phyloP scores from a whole-genome alignment of 2,329 filamentous ascomycete species.

The Coleophoma crateriformis region DNA sequence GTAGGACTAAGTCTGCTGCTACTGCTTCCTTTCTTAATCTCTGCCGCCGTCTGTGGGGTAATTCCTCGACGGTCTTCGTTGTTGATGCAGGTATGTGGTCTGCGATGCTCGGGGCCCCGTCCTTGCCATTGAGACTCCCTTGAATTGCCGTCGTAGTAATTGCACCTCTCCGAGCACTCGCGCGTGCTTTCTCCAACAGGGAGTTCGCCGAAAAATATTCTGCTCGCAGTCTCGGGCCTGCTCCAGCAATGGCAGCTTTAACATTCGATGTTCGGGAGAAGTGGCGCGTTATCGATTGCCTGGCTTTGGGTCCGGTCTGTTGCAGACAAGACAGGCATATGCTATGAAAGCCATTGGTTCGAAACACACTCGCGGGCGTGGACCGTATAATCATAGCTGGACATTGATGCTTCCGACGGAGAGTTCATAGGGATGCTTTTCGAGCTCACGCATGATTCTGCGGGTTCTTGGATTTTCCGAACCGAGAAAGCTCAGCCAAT shows the following conservation, averaged over 20 bases:
- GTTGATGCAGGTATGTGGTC: constrained; percentile 1
- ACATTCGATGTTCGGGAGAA: constrained; percentile 19
- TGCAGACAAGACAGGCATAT: constrained; percentile 18
- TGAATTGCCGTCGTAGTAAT: constrained; percentile 10
- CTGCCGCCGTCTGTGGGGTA: constrained; percentile 26
- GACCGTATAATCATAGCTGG: constrained; percentile 26
- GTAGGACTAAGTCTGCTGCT: constrained; percentile 24
- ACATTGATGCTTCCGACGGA: neutral
- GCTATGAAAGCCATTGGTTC: constrained; percentile 17
- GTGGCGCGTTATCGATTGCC: constrained; percentile 11
- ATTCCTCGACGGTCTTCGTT: constrained; percentile 12
- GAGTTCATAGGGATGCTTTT: neutral
- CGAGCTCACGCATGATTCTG: neutral
- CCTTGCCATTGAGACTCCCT: constrained; percentile 8
- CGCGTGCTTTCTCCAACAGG: constrained; percentile 14
- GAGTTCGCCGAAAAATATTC: constrained; percentile 23
- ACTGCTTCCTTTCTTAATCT: constrained; percentile 15
- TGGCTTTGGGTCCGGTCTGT: constrained; percentile 5
- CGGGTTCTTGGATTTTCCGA: no score
- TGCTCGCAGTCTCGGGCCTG: constrained; percentile 14
- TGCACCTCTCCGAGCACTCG: constrained; percentile 13
- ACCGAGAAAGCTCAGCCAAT: no score
- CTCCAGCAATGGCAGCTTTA: constrained; percentile 11
- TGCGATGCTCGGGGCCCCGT: constrained; percentile 9
- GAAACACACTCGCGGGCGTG: constrained; percentile 13